phyloP scores from a whole-genome alignment of 2,329 filamentous ascomycete genomes.

The Uncinocarpus reesii region DNA sequence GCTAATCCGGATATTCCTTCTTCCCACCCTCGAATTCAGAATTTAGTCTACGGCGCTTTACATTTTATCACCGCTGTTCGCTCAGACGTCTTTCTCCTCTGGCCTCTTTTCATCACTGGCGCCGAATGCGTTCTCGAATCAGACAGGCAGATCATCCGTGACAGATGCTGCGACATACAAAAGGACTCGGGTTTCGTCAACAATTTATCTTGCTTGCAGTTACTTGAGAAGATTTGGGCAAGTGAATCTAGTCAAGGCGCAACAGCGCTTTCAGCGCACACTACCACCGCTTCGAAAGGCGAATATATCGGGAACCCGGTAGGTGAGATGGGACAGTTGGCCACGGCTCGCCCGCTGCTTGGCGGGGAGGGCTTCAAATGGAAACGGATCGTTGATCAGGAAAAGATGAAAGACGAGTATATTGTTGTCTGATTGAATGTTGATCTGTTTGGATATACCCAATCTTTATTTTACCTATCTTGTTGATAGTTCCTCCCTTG shows the following conservation, averaged over 20 bases:
- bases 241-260: conserved; percentile 22
- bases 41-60: conserved; percentile 69
- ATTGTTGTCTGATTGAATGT: conserved; percentile 27
- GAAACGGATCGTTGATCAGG: conserved; percentile 24
- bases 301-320: background rate
- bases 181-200: conserved; percentile 86
- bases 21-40: conserved; percentile 67
- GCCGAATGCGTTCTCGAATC: conserved; percentile 76
- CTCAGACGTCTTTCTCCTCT: conserved; percentile 78
- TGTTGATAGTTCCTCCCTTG: background rate
- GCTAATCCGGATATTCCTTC: conserved; percentile 66
- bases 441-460: background rate
- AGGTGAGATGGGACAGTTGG: background rate
- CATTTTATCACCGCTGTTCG: conserved; percentile 74
- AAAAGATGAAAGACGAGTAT: conserved; percentile 25
- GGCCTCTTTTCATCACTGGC: conserved; percentile 84
- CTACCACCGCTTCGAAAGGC: background rate
- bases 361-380: conserved; percentile 22
- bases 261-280: too few species aligned
- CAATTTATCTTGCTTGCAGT: conserved; percentile 74
- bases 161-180: conserved; percentile 76
- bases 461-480: background rate
- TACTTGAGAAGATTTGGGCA: conserved; percentile 75
- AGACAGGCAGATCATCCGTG: conserved; percentile 67
- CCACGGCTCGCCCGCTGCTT: background rate